Percentiles rank a stretch among this genome's conserved stretches.
phyloP scores from a whole-genome alignment of 441 rosid genomes.

The Melastoma candidum region DNA sequence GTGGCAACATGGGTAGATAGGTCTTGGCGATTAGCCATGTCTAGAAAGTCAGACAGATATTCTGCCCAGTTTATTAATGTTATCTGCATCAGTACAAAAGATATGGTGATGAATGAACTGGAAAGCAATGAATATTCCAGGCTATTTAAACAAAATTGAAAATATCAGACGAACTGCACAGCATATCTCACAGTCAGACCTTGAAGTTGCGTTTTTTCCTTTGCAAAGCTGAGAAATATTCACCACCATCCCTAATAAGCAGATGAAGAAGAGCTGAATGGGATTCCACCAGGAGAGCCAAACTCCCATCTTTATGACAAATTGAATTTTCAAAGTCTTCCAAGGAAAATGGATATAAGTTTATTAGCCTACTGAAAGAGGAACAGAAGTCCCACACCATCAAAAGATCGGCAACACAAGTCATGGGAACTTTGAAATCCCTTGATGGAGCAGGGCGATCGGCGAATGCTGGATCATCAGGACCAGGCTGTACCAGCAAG shows the following conservation, averaged over 20 bases:
- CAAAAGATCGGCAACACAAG: slow-evolving; percentile 78
- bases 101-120: not conserved
- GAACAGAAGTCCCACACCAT: slow-evolving; percentile 98
- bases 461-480: slow-evolving; percentile 62
- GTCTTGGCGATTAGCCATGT: slow-evolving; percentile 41
- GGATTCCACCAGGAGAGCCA: slow-evolving; percentile 65
- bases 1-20: slow-evolving; percentile 37
- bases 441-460: slow-evolving; percentile 70
- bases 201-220: slow-evolving; percentile 56
- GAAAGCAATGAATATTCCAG: not conserved
- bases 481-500: slow-evolving; percentile 58
- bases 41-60: slow-evolving; percentile 81
- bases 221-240: slow-evolving; percentile 29
- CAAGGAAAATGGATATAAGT: slow-evolving; percentile 68
- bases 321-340: slow-evolving; percentile 92
- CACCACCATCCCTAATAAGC: slow-evolving; percentile 47
- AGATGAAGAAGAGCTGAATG: slow-evolving; percentile 76
- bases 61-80: slow-evolving; percentile 82
- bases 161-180: no score
- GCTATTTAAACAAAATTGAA: no score
- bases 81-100: slow-evolving; percentile 44
- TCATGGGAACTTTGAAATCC: slow-evolving; percentile 69
- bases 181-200: slow-evolving; percentile 24
- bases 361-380: slow-evolving; percentile 64
- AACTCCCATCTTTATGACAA: slow-evolving; percentile 32